Base-by-base conservation (phyloP, 371 early-diverging fungal genomes). In the Rhizopus delemar region DNA sequence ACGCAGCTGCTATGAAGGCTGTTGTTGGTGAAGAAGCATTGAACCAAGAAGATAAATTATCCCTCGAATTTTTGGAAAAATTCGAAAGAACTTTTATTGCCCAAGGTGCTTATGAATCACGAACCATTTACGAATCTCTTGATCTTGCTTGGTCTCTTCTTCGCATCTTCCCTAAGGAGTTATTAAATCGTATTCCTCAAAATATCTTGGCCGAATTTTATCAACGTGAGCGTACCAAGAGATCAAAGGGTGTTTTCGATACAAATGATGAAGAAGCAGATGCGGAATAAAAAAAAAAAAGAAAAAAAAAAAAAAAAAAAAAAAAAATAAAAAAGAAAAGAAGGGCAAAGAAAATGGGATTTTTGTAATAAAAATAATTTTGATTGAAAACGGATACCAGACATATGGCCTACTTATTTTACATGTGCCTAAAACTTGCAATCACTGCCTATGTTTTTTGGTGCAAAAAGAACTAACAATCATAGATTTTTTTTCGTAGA, bases 11-110 rank as follows among this genome's bases (percentile, higher is more conserved):
- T 41, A 99, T 99, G 99, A 99, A 99, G 87, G 98, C 99, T 53
- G 99, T 99, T 45, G 99, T 99, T 50, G 99, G 99, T 75, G 99
- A 99, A 76, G 99, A 99, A 74, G 99, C 99, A 11, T 81, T 99
- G 69, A 95, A 93, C 71, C 92, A 90, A 57, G 99, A 99, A 80
- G 99, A 99, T 69, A 99, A 98, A 74, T 86, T 99, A 55, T 88
- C 95, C 32, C 85, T 99, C 43, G 99, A 99, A 78, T 99, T 99
- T 81, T 83, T 99, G 81, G 99, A 99, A 58, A 95, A 95, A 82
- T 99, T 99, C 75, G 99, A 99, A 75, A 96, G 90, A 79, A 85
- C 95, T 9, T 99, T 98, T 75, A 93, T 99, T 72, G 86, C 93
- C 41, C 99, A 99, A 84, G 85, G 87, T 51, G 74, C 84, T 63